Conservation (phyloP, 2,329 filamentous ascomycete genomes). For the Botrytis squamosa region DNA sequence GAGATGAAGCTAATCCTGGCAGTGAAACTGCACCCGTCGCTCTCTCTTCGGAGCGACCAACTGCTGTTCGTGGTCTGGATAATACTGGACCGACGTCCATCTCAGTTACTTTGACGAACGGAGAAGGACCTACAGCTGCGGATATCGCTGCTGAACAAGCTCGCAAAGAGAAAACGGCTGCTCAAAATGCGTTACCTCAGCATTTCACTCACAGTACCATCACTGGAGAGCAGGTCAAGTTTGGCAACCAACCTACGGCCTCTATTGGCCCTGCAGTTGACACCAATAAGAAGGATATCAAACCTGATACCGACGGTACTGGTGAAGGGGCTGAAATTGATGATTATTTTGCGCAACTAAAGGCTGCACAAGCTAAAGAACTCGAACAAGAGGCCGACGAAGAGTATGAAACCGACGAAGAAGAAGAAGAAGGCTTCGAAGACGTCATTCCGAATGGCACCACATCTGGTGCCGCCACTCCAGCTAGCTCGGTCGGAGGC, state of each 20-base stretch:
- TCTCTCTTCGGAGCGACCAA: conserved; percentile 53
- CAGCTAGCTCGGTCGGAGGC: conserved; percentile 33
- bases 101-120: conserved; percentile 66
- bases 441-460: conserved; percentile 42
- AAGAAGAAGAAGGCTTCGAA: conserved; percentile 47
- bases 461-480: conserved; percentile 34
- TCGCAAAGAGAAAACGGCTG: conserved; percentile 63
- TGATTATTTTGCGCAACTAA: conserved; percentile 65
- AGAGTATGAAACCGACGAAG: conserved; percentile 51
- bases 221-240: conserved; percentile 59
- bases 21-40: conserved; percentile 59
- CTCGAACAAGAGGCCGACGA: conserved; percentile 50
- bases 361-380: conserved; percentile 56
- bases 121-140: conserved; percentile 63
- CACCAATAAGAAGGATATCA: conserved; percentile 49
- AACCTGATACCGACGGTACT: conserved; percentile 42
- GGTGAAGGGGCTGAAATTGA: conserved; percentile 59
- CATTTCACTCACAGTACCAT: conserved; percentile 74
- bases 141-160: conserved; percentile 63
- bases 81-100: conserved; percentile 68
- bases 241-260: conserved; percentile 41
- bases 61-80: conserved; percentile 66
- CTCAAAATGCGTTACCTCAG: conserved; percentile 66
- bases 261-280: conserved; percentile 42
- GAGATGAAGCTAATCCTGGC: conserved; percentile 66